Evolutionary conservation across 495 filamentous ascomycete species (phyloP), one percentile per base, ranked within the genome.

Genomic region (Xylaria cubensis): DNA sequence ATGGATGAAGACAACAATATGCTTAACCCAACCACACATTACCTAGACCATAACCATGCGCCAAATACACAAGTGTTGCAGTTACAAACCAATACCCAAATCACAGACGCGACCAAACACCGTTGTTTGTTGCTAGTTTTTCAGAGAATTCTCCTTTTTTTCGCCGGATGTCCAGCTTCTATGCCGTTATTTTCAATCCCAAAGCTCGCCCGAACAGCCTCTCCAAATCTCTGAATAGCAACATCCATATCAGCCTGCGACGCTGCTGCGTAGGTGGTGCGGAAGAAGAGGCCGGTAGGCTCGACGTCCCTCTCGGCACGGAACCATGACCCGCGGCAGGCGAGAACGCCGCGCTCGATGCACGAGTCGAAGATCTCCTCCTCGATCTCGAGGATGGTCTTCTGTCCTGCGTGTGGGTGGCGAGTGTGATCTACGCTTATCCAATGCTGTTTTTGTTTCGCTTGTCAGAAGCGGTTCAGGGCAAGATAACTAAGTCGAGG

Each of bases 311-410:
- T 83, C 70, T 87, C 84, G 15, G 93, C 92, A 61, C 86, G 86
- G 88, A 98, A 99, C 94, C 94, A 98, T 73, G 90, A 94, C 4
- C 96, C 96, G 50, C 90, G 88, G 59, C 91, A 92, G 26, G 95
- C 80, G 24, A 99, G 86, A 36, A 94, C 92, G 46, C 91, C 89
- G 67, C 90, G 86, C 5, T 88, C 84, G 51, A 98, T 88, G 64
- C 90, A 87, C 21, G 86, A 84, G 64, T 91, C 75, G 86, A 96
- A 98, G 62, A 99, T 91, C 50, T 92, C 89, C 65, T 97, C 92
- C 80, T 99, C 96, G 39, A 98, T 91, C 15, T 88, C 87, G 24
- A 89, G 80, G 73, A 92, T 84, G 41, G 83, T 81, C 77, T 89
- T 90, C n/a, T 80, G 85, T 24, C 82, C 79, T 3, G 85, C 84